These are phyloP conservation scores for Salvia splendens DNA, from an alignment of 257 asterid genomes.

Conservation along the genomic window DNA sequence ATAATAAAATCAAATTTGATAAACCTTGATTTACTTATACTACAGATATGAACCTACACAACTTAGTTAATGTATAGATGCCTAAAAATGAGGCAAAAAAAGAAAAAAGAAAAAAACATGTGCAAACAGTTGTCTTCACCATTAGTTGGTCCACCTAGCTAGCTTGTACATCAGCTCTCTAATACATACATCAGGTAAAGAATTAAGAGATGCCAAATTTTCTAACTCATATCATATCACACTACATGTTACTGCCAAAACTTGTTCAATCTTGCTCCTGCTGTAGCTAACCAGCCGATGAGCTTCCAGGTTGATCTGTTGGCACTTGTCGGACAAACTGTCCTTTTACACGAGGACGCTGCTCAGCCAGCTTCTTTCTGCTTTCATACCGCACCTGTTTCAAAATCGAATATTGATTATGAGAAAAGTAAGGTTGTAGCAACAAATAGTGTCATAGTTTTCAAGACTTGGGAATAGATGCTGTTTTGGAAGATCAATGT, in stretches of 20 bases:
- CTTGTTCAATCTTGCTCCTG: slow-evolving; percentile 14
- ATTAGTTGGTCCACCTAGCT: not conserved
- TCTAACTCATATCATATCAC: slow-evolving; percentile 35
- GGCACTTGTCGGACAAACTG: slow-evolving; percentile 85
- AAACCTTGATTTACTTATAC: too few relatives aligned
- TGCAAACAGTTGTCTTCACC: slow-evolving; percentile 24
- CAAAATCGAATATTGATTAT: too few relatives aligned
- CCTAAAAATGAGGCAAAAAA: slow-evolving; percentile 15
- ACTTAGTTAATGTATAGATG: not conserved
- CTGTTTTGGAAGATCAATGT: not conserved
- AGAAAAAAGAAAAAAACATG: not conserved
- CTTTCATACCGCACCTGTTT: slow-evolving; percentile 90
- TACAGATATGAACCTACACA: too few relatives aligned
- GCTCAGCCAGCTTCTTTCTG: slow-evolving; percentile 93
- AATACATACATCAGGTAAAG: slow-evolving; percentile 25
- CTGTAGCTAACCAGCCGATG: slow-evolving; percentile 38
- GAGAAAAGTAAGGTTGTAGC: not conserved
- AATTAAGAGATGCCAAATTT: slow-evolving; percentile 1
- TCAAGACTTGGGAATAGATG: too few relatives aligned
- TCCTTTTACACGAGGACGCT: slow-evolving; percentile 94
- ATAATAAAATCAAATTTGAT: too few relatives aligned
- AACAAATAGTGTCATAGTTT: not conserved
- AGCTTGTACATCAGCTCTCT: slow-evolving; percentile 15
- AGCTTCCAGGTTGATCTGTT: slow-evolving; percentile 47
- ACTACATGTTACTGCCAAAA: slow-evolving; percentile 38